A percentile compares a stretch with the other conserved stretches of the same genome.
Conservation (phyloP, 1,284 basidiomycete genomes). For the Sporisorium iseilematis-ciliati region DNA sequence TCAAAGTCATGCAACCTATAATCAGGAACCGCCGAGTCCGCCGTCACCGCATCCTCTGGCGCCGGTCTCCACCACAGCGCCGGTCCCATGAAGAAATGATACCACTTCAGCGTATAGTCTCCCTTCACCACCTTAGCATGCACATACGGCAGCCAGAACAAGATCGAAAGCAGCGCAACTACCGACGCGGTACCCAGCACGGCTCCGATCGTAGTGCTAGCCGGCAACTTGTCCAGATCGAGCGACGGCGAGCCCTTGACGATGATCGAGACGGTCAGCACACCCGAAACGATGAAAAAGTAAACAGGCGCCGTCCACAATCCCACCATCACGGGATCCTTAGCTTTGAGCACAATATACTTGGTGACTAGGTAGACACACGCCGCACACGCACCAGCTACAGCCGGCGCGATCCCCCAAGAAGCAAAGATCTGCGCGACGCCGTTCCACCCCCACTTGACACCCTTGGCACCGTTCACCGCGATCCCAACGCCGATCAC, state of each 20-base stretch:
- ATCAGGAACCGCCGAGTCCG: conserved; percentile 41
- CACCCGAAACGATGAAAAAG: conserved; percentile 37
- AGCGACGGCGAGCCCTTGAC: conserved; percentile 52
- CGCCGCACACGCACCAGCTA: conserved; percentile 41
- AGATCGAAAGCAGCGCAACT: conserved; percentile 29
- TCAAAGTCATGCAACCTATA: conserved; percentile 37
- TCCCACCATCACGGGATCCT: conserved; percentile 40
- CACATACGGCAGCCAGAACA: conserved; percentile 54
- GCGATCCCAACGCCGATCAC: conserved; percentile 54
- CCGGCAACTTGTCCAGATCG: conserved; percentile 40
- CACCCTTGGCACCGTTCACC: conserved; percentile 24
- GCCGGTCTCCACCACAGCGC: conserved; percentile 36
- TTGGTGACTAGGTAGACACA: conserved; percentile 51
- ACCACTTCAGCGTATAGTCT: conserved; percentile 49
- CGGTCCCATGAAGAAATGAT: conserved; percentile 55
- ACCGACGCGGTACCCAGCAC: conserved; percentile 41
- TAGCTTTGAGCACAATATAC: conserved; percentile 35
- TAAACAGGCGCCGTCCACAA: conserved; percentile 40
- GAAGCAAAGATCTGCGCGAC: conserved; percentile 49
- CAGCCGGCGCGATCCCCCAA: conserved; percentile 51
- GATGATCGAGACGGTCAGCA: conserved; percentile 49
- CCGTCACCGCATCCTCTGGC: conserved; percentile 36
- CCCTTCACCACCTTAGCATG: conserved; percentile 44
- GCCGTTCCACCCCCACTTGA: conserved; percentile 53
- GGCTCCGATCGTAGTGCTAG: conserved; percentile 26